Evolutionary conservation across 257 asterid genomes (phyloP).

Genomic region (Vinca minor): DNA sequence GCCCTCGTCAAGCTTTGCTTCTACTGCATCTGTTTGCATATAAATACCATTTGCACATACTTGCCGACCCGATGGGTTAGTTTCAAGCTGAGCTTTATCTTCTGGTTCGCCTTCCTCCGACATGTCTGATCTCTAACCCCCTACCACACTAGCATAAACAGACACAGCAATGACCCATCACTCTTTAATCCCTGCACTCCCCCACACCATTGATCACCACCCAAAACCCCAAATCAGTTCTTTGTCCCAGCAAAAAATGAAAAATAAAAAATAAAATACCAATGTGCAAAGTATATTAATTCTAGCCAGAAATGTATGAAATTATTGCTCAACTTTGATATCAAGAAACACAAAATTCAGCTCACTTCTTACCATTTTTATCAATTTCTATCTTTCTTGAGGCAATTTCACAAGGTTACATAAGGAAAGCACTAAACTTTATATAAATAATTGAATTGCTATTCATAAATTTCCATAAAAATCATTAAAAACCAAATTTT

Average conservation of each 20-base stretch:
- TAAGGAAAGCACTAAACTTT: not conserved
- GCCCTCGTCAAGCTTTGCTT: slow-evolving; percentile 92
- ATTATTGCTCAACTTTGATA: slow-evolving; percentile 1
- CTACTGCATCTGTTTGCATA: slow-evolving; percentile 57
- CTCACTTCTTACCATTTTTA: not conserved
- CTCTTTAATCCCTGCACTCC: slow-evolving; percentile 4
- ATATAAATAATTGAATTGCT: not conserved
- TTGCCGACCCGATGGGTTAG: slow-evolving; percentile 51
- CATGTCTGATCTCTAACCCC: slow-evolving; percentile 42
- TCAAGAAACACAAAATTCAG: not conserved
- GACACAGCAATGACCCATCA: slow-evolving; percentile 26
- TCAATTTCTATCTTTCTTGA: not conserved
- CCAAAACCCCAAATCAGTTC: not conserved
- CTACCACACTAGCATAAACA: slow-evolving; percentile 24
- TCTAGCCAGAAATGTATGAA: not conserved
- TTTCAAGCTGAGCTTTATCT: slow-evolving; percentile 32
- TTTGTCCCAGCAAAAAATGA: too few species aligned
- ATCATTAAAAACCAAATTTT: not conserved
- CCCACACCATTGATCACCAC: slow-evolving; percentile 4
- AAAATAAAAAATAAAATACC: too few species aligned
- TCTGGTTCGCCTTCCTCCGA: slow-evolving; percentile 55
- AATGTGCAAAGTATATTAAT: too few species aligned
- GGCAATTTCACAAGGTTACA: not conserved
- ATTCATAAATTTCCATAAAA: not conserved
- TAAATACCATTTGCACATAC: slow-evolving; percentile 72